Conservation (phyloP, 2,329 filamentous ascomycete species). For the Cladophialophora psammophila region DNA sequence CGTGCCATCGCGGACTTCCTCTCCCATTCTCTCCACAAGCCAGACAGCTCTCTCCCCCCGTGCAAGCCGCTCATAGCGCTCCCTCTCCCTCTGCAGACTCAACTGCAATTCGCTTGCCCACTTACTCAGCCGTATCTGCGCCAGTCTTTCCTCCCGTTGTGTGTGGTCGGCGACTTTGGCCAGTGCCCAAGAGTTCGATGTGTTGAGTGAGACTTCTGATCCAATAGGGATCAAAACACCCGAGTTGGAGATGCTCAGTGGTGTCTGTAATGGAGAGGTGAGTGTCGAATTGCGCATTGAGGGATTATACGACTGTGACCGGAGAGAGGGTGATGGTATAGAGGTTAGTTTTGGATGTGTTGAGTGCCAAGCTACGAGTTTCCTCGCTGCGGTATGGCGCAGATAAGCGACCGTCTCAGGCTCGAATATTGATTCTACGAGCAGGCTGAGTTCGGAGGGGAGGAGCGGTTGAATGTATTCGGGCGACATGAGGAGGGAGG, state of each 20-base stretch:
- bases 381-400: constrained; percentile 81
- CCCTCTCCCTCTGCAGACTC: constrained; percentile 75
- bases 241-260: constrained; percentile 40
- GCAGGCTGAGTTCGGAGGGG: constrained; percentile 72
- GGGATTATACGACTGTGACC: constrained; percentile 18
- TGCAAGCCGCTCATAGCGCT: constrained; percentile 69
- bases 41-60: constrained; percentile 71
- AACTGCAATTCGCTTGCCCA: constrained; percentile 84
- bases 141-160: constrained; percentile 66
- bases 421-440: constrained; percentile 80
- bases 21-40: constrained; percentile 71
- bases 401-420: constrained; percentile 80
- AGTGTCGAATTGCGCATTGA: constrained; percentile 41
- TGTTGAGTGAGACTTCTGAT: constrained; percentile 41
- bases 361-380: constrained; percentile 75
- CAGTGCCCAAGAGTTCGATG: constrained; percentile 62
- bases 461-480: constrained; percentile 85
- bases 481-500: constrained; percentile 89
- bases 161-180: constrained; percentile 67
- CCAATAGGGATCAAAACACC: constrained; percentile 42
- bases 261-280: constrained; percentile 39
- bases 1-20: constrained; percentile 71
- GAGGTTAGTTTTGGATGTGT: constrained; percentile 43
- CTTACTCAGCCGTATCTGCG: constrained; percentile 75
- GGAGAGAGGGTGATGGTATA: constrained; percentile 38